Percentiles rank a stretch among this genome's conserved stretches.
phyloP scores from a whole-genome alignment of 108 stramenopile species.

The Skeletonema potamos region DNA sequence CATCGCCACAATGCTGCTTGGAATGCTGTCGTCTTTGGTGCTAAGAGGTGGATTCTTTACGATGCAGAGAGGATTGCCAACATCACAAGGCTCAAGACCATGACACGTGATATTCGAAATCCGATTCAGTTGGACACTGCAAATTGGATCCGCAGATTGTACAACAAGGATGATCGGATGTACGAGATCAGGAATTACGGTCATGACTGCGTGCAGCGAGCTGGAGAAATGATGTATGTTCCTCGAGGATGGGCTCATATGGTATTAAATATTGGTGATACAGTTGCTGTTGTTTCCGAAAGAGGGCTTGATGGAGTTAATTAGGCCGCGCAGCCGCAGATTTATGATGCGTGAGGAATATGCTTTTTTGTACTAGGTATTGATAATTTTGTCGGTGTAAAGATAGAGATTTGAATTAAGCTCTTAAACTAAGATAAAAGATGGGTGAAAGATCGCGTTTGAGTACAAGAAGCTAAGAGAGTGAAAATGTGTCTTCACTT shows the following conservation, averaged over 20 bases:
- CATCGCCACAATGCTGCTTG: slow-evolving; percentile 88
- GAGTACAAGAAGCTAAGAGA: too few species aligned
- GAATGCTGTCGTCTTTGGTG: slow-evolving; percentile 92
- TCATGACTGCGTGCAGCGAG: slow-evolving; percentile 94
- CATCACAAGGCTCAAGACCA: slow-evolving; percentile 82
- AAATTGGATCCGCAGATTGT: slow-evolving; percentile 41
- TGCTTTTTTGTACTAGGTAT: neutral
- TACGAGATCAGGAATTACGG: slow-evolving; percentile 46
- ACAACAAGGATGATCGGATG: slow-evolving; percentile 23
- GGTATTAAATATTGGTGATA: slow-evolving; percentile 94
- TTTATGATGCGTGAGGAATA: neutral
- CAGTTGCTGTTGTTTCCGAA: slow-evolving; percentile 81
- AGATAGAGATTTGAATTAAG: neutral
- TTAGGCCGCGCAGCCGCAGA: neutral
- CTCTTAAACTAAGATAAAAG: too few species aligned
- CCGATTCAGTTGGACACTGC: slow-evolving; percentile 28
- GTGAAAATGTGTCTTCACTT: too few species aligned
- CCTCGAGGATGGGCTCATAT: slow-evolving; percentile 98
- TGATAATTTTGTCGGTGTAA: neutral
- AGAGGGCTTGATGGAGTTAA: slow-evolving; percentile 21
- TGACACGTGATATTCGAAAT: slow-evolving; percentile 62
- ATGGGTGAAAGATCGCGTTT: too few species aligned
- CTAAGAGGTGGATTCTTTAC: slow-evolving; percentile 98
- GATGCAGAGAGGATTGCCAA: slow-evolving; percentile 96
- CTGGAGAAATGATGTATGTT: slow-evolving; percentile 94